A percentile compares a stretch with the other conserved stretches of the same genome.
Evolutionary conservation across 1,139 yeast genomes (phyloP).

Genomic region (Lodderomyces theae): DNA sequence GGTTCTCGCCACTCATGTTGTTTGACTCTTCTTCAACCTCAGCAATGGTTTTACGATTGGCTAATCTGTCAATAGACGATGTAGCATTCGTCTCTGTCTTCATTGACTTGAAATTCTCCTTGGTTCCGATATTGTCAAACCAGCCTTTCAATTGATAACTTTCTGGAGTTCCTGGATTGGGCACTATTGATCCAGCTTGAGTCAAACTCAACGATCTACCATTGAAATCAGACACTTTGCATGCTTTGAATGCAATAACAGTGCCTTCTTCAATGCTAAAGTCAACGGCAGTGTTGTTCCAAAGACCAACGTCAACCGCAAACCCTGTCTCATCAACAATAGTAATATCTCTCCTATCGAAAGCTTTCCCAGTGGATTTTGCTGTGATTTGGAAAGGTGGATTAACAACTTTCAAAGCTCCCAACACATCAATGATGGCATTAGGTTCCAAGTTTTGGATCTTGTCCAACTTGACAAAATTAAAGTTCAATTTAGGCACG

Average conservation of each 20-base stretch:
- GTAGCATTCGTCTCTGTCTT: constrained; percentile 32
- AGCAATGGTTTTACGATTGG: constrained; percentile 60
- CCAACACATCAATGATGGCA: constrained; percentile 79
- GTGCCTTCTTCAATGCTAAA: constrained; percentile 75
- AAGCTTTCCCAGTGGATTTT: constrained; percentile 86
- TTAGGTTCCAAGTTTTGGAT: constrained; percentile 69
- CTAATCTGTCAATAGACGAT: constrained; percentile 28
- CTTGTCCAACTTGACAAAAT: constrained; percentile 67
- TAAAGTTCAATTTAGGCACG: constrained; percentile 78
- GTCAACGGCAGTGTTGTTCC: constrained; percentile 85
- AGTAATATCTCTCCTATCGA: constrained; percentile 83
- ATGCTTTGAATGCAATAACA: constrained; percentile 90
- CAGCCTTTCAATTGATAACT: constrained; percentile 90
- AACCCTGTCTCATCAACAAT: constrained; percentile 83
- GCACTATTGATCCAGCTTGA: constrained; percentile 68
- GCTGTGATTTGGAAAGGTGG: constrained; percentile 83
- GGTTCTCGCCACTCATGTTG: constrained; percentile 51
- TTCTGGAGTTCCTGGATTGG: constrained; percentile 87
- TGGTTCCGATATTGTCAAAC: constrained; percentile 80
- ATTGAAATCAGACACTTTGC: constrained; percentile 82
- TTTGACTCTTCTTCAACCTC: constrained; percentile 65
- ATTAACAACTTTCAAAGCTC: constrained; percentile 74
- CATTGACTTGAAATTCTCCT: constrained; percentile 60
- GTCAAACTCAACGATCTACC: constrained; percentile 84
- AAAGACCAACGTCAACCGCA: constrained; percentile 76